These are phyloP conservation scores for Trametes coccinea DNA, from an alignment of 768 basidiomycete species.

Conservation along the genomic window DNA sequence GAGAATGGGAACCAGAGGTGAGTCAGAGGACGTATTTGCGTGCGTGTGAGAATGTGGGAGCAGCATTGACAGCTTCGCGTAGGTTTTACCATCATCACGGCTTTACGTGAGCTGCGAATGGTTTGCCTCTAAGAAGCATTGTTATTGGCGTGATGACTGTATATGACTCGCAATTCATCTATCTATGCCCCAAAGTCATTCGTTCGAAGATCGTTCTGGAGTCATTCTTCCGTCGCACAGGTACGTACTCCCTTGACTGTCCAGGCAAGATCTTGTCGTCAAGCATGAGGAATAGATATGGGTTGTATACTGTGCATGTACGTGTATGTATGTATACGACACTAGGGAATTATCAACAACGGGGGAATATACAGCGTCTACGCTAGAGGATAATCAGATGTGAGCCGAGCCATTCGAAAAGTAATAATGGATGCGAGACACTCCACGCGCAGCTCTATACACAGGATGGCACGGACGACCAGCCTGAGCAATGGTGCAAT, in stretches of 20 bases:
- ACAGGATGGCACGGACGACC: not conserved
- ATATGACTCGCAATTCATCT: too few relatives aligned
- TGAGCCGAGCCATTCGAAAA: not conserved
- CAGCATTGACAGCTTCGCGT: not conserved
- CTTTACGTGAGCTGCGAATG: constrained; percentile 10
- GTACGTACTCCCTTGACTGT: too few relatives aligned
- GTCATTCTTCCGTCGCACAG: too few relatives aligned
- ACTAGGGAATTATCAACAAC: constrained; percentile 5
- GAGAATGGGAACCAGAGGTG: constrained; percentile 59
- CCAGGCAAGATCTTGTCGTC: too few relatives aligned
- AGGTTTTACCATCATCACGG: constrained; percentile 28
- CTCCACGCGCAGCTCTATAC: not conserved
- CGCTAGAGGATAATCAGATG: not conserved
- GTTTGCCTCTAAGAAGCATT: too few relatives aligned
- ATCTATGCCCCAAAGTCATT: too few relatives aligned
- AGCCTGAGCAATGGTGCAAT: not conserved
- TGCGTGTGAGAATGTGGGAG: not conserved
- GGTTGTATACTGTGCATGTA: not conserved
- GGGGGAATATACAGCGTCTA: constrained; percentile 8
- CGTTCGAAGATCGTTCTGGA: not conserved
- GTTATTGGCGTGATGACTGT: too few relatives aligned
- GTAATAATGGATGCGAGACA: not conserved
- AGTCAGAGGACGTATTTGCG: not conserved
- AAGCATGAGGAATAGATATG: not conserved
- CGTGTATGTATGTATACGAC: not conserved